Conservation (phyloP, 345 rosid species). For the Hypericum perforatum region DNA sequence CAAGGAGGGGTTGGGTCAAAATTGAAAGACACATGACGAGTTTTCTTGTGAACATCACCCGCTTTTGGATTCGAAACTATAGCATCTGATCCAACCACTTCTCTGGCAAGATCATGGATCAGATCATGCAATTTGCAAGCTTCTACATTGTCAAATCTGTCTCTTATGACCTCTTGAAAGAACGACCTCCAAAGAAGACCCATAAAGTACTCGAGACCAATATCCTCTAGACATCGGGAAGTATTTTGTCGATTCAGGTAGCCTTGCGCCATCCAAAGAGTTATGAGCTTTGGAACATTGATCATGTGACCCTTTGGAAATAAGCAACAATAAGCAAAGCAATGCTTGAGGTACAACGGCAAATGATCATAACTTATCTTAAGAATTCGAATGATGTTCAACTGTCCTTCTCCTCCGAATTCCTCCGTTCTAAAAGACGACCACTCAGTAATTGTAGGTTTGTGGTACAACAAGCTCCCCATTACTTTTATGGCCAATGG, state of each 20-base stretch:
- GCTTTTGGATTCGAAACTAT: not conserved
- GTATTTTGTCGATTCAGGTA: not conserved
- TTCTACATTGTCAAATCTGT: not conserved
- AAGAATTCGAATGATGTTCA: conserved; percentile 5
- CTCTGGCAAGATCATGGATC: conserved; percentile 20
- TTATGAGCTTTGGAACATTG: not conserved
- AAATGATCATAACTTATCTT: conserved; percentile 12
- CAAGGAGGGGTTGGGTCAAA: too few species aligned
- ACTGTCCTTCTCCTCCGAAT: conserved; percentile 11
- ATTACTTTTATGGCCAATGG: conserved; percentile 17
- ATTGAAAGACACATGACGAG: not conserved
- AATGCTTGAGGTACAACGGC: conserved; percentile 2
- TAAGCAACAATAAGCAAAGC: conserved; percentile 13
- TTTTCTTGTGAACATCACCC: not conserved
- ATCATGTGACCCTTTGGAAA: conserved; percentile 15
- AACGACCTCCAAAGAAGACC: conserved; percentile 23
- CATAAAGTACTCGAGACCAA: conserved; percentile 10
- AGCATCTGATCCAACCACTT: not conserved
- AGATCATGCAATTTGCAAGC: conserved; percentile 23
- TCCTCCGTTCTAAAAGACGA: conserved; percentile 11
- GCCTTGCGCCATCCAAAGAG: conserved; percentile 19
- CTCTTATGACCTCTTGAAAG: conserved; percentile 12
- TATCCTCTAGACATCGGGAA: conserved; percentile 10
- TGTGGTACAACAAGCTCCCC: conserved; percentile 10
- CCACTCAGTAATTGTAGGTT: conserved; percentile 5